These are phyloP conservation scores for Glaciozyma antarctica DNA, from an alignment of 768 basidiomycete species.

Conservation along the genomic window DNA sequence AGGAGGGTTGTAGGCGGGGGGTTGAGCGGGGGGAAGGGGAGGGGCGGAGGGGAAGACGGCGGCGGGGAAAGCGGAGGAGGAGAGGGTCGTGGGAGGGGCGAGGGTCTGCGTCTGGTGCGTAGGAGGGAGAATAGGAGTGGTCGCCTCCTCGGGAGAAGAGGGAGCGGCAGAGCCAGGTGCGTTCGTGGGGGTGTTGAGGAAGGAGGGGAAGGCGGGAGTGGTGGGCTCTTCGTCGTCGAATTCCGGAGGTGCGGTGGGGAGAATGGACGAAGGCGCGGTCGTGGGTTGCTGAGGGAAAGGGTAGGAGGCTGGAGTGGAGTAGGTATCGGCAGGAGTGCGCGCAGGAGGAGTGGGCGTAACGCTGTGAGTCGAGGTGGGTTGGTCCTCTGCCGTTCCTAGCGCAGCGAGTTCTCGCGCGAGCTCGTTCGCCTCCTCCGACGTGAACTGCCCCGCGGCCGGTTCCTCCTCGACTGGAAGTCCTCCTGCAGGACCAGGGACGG, in stretches of 20 bases:
- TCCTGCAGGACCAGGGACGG: constrained; percentile 66
- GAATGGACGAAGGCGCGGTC: background rate
- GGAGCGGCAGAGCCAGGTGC: background rate
- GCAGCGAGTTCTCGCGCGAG: constrained; percentile 19
- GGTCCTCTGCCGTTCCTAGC: constrained; percentile 3
- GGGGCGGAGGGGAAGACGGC: constrained; percentile 22
- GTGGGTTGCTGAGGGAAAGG: constrained; percentile 29
- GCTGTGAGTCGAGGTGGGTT: background rate
- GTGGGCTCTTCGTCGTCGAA: constrained; percentile 3
- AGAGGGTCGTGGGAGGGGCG: constrained; percentile 24
- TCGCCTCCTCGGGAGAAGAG: constrained; percentile 37
- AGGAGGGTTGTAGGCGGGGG: constrained; percentile 15
- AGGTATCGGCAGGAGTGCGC: constrained; percentile 19
- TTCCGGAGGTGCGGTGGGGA: background rate
- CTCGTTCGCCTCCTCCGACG: constrained; percentile 24
- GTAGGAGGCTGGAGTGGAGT: constrained; percentile 12
- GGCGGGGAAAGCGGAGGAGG: constrained; percentile 25
- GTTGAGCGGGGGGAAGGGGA: constrained; percentile 5
- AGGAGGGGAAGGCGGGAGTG: constrained; percentile 18
- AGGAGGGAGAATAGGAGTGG: constrained; percentile 28
- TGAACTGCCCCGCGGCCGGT: background rate
- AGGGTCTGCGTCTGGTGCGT: constrained; percentile 31
- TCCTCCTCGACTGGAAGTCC: constrained; percentile 34
- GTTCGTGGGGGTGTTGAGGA: constrained; percentile 5
- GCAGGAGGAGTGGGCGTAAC: background rate